Conservation (phyloP, 441 rosid genomes). For the Jatropha podagrica region DNA sequence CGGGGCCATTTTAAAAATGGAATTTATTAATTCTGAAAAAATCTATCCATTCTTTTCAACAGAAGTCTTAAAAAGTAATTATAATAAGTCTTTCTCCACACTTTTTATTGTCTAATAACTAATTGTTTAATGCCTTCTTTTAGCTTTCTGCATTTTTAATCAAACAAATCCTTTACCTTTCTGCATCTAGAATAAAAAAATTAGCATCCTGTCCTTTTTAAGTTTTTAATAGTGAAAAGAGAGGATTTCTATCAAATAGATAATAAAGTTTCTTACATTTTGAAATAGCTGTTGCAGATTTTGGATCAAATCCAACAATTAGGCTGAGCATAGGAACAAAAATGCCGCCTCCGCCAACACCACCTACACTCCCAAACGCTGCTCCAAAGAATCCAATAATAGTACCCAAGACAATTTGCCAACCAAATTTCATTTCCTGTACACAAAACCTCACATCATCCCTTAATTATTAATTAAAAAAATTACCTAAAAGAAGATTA, state of each 20-base stretch:
- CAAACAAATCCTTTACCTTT: background rate
- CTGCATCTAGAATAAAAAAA: background rate
- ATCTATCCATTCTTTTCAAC: background rate
- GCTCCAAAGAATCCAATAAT: slow-evolving; percentile 64
- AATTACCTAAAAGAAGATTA: background rate
- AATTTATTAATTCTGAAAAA: background rate
- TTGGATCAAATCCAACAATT: slow-evolving; percentile 49
- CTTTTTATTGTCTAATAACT: too few relatives aligned
- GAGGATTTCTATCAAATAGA: too few relatives aligned
- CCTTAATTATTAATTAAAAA: background rate
- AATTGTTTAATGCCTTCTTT: background rate
- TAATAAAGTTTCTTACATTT: slow-evolving; percentile 33
- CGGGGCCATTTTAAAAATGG: background rate
- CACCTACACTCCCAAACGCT: slow-evolving; percentile 76
- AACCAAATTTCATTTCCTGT: slow-evolving; percentile 58
- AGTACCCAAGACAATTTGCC: slow-evolving; percentile 53
- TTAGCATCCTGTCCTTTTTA: too few relatives aligned
- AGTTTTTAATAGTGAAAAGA: background rate
- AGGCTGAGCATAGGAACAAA: slow-evolving; percentile 49
- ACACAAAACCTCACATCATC: background rate
- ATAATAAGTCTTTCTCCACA: background rate
- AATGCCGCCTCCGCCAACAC: slow-evolving; percentile 68
- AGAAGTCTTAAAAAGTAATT: background rate
- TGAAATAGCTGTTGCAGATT: slow-evolving; percentile 49
- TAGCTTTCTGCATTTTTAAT: background rate